A percentile compares a stretch with the other conserved stretches of the same genome.
These are phyloP conservation scores for Tylopilus sp. DNA, from an alignment of 768 basidiomycete genomes.

Conservation along the genomic window DNA sequence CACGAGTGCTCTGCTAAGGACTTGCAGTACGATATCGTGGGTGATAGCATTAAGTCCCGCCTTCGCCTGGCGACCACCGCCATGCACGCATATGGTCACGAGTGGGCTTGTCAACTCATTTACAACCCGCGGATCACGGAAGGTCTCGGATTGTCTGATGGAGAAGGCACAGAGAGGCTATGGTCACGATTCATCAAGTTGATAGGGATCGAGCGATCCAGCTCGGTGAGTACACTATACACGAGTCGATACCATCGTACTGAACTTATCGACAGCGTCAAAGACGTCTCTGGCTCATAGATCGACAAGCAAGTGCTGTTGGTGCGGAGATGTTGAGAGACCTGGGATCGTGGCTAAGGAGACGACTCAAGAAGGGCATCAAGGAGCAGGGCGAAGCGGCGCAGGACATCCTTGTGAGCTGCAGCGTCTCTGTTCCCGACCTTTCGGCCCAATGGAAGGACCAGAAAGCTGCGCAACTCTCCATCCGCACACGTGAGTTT, in stretches of 20 bases:
- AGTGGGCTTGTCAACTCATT: slow-evolving; percentile 14
- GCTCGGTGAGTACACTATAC: background rate
- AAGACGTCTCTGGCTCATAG: background rate
- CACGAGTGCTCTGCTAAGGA: too few species aligned
- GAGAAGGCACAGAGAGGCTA: background rate
- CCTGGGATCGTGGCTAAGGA: background rate
- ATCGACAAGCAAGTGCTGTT: background rate
- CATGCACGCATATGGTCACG: slow-evolving; percentile 39
- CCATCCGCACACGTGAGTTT: background rate
- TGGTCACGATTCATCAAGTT: background rate
- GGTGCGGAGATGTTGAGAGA: background rate
- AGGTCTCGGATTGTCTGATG: slow-evolving; percentile 19
- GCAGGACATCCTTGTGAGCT: background rate
- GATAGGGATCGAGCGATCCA: background rate
- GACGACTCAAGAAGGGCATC: background rate
- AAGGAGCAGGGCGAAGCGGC: background rate
- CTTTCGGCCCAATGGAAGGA: background rate
- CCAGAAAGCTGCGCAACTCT: background rate
- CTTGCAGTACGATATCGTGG: background rate
- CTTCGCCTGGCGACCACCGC: slow-evolving; percentile 21
- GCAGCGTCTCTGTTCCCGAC: background rate
- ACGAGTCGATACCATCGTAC: background rate
- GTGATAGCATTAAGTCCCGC: background rate
- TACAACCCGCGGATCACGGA: slow-evolving; percentile 1
- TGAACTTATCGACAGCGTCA: background rate